Conservation (phyloP, 2,329 filamentous ascomycete genomes). For the Ramichloridium luteum region DNA sequence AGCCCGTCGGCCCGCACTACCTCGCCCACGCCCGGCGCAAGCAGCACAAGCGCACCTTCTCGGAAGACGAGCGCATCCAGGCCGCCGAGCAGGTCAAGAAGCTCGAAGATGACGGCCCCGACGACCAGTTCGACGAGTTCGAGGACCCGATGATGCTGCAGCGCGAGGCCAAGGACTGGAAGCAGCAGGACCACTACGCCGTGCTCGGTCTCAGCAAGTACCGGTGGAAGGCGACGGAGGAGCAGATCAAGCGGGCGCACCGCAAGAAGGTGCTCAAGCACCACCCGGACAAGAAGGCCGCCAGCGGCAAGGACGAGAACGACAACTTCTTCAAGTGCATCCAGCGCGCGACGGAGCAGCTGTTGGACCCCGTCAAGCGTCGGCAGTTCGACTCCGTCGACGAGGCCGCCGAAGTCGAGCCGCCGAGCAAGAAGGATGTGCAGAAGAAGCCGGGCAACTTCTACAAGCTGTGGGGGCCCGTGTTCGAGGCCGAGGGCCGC, state of each 20-base stretch:
- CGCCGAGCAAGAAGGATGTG: constrained; percentile 81
- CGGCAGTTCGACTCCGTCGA: constrained; percentile 96
- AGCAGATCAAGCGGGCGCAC: constrained; percentile 98
- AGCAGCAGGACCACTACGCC: constrained; percentile 96
- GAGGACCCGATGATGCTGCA: constrained; percentile 88
- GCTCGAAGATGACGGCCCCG: constrained; percentile 83
- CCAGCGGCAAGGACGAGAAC: constrained; percentile 73
- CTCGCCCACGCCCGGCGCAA: constrained; percentile 84
- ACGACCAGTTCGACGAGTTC: constrained; percentile 80
- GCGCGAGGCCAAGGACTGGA: constrained; percentile 98
- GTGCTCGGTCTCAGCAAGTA: constrained; percentile 88
- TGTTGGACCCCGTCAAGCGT: constrained; percentile 82
- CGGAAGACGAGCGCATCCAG: constrained; percentile 72
- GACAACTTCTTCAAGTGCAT: constrained; percentile 99
- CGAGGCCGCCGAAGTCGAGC: constrained; percentile 81
- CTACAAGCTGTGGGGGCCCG: constrained; percentile 85
- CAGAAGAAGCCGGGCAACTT: constrained; percentile 63
- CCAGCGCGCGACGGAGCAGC: constrained; percentile 90
- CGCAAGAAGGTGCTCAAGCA: constrained; percentile 99
- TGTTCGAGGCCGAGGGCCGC: constrained; percentile 83
- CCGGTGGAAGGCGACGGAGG: constrained; percentile 83
- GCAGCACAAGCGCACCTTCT: constrained; percentile 84
- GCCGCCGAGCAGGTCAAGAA: constrained; percentile 92
- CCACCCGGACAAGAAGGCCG: constrained; percentile 98
- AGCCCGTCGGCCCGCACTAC: constrained; percentile 95